Base-by-base conservation (phyloP, 2,329 filamentous ascomycete species). In the Pseudogymnoascus sp. region DNA sequence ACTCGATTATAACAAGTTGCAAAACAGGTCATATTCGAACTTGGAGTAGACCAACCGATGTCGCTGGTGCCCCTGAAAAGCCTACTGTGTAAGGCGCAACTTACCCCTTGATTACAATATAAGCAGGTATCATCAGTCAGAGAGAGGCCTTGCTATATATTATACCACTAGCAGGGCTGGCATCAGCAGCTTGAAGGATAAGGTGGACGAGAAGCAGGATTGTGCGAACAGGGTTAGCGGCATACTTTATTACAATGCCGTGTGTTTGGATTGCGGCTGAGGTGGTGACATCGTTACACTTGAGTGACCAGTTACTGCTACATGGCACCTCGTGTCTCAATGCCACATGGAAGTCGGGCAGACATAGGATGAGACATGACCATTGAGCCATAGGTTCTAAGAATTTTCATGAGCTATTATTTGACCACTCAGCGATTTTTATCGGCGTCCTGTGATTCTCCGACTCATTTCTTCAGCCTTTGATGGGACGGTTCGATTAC, bases 1-100 rank as follows among this genome's bases (percentile, higher is more conserved):
- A 96, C 69, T 89, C 89, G 66, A 96, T 99, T 68, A 87, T 97
- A 71, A 97, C 92, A 37, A 91, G 91, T 68, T 97, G 92, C 77
- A 89, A 91, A 72, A 90, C 41, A 66, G 69, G 69, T 23, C 69
- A 70, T 60, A 66, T 70, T 37, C 66, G 68, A 16, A 70, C 68
- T 11, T 70, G 69, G 69, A 62, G 67, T 59, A 63, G 68, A n/a
- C 69, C 69, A 10, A 58, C 37, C 21, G 68, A 69, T 60, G 60
- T 26, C 21, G 41, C 64, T 14, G 64, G 65, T 41, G 64, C n/a
- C 26, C 52, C 49, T 43, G 45, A 62, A 12, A 59, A 62, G 29
- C 19, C 19, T 55, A 12, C 8, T 61, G 38, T 61, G 19, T 55
- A 35, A 21, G 14, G n/a, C 49, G 21, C 21, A 7, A 14, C 10